Conservation (phyloP, 1,284 basidiomycete species). For the Irpex sp. region DNA sequence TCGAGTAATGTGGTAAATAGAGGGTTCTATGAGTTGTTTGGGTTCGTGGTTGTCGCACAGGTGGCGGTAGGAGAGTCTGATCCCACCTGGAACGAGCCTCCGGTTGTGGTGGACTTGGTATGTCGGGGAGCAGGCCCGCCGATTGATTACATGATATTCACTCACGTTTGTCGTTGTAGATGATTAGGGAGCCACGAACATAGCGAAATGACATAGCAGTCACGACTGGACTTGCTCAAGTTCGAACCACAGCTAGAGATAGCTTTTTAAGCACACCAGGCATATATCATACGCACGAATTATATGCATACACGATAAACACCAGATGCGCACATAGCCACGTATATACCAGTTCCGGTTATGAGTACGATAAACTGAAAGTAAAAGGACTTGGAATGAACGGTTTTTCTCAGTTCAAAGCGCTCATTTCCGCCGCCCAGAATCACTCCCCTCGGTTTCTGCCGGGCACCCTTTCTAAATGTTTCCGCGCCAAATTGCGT, state of each 20-base stretch:
- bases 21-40: conserved; percentile 10
- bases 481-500: conserved; percentile 5
- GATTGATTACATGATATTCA: not conserved
- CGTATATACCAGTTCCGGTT: too few relatives aligned
- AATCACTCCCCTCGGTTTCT: not conserved
- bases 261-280: too few relatives aligned
- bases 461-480: conserved; percentile 2
- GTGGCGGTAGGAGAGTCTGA: conserved; percentile 8
- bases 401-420: too few relatives aligned
- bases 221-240: too few relatives aligned
- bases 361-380: too few relatives aligned
- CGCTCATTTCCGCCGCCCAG: too few relatives aligned
- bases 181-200: not conserved
- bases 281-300: too few relatives aligned
- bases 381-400: too few relatives aligned
- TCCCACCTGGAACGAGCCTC: conserved; percentile 9
- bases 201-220: too few relatives aligned
- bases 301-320: too few relatives aligned
- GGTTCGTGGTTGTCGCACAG: not conserved
- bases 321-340: too few relatives aligned
- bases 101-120: conserved; percentile 5
- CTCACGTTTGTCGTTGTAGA: not conserved
- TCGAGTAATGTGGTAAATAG: conserved; percentile 12
- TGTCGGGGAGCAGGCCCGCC: not conserved
- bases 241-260: too few relatives aligned